Base-by-base conservation (phyloP, 441 rosid genomes). In the Cnidoscolus chayamansa region DNA sequence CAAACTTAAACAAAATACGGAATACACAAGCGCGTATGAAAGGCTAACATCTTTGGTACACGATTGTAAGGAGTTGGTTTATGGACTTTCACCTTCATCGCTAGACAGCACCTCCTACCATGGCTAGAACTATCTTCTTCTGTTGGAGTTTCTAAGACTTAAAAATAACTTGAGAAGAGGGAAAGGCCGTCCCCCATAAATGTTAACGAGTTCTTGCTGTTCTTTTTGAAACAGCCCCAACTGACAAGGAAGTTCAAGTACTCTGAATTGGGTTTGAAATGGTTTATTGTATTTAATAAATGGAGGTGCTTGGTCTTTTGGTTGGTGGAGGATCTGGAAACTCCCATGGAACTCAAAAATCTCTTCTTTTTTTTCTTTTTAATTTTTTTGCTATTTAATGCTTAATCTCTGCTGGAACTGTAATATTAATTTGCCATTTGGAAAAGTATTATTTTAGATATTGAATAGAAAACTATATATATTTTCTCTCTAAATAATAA, bases 11-110 rank as follows among this genome's bases (percentile, higher is more conserved):
- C 25, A n/a, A 37, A 32, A 32, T 16, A 32, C 15, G 15, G 65
- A 32, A 32, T 2, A 1, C 17, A 6, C 5, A 0, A 61, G 3
- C 51, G 35, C 30, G 17, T 2, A 61, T 35, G 65, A 61, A 61
- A 35, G 66, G 48, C 15, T 40, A 19, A 20, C 9, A 3, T 12
- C 3, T 64, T 25, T 17, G 12, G 2, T 13, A 50, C 43, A 67
- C 47, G 59, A 31, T 2, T 51, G 60, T 31, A 51, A 32, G 70
- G 16, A 6, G 20, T 67, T 58, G 51, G 56, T 50, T 31, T 60
- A 51, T n/a, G 10, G 60, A 67, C 60, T 59, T 67, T 67, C 70
- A 67, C 53, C 43, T 16, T 53, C 70, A 32, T 63, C 1, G 2
- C 50, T 40, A 40, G 50, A 16, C 66, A 25, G 31, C 49, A 30